phyloP scores from a whole-genome alignment of 2,329 filamentous ascomycete genomes.

The Ophiostoma ulmi region DNA sequence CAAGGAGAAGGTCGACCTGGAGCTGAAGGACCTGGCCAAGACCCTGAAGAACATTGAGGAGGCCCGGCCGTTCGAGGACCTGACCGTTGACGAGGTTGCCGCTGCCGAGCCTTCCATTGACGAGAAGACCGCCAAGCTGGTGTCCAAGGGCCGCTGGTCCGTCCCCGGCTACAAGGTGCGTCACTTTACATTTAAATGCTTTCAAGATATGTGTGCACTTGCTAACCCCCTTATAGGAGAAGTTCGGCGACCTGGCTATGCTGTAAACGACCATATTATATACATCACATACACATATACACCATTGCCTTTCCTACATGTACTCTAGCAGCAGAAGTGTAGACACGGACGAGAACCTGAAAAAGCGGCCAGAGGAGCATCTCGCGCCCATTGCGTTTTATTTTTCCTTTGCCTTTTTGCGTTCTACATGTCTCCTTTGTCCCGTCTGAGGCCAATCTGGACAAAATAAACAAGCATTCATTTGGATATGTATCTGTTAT shows the following conservation, averaged over 20 bases:
- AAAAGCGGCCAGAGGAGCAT: slow-evolving; percentile 9
- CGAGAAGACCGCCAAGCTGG: slow-evolving; percentile 89
- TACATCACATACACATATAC: slow-evolving; percentile 29
- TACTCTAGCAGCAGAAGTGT: slow-evolving; percentile 63
- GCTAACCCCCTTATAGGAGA: slow-evolving; percentile 69
- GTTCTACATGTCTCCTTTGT: slow-evolving; percentile 14
- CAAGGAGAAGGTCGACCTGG: slow-evolving; percentile 90
- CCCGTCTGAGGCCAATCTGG: slow-evolving; percentile 6
- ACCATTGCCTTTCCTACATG: slow-evolving; percentile 41
- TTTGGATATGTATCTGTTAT: neutral
- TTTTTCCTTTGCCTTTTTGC: neutral
- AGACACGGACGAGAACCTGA: slow-evolving; percentile 48
- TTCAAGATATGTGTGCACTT: slow-evolving; percentile 12
- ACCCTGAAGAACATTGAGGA: slow-evolving; percentile 97
- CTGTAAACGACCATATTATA: slow-evolving; percentile 56
- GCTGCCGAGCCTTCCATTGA: slow-evolving; percentile 94
- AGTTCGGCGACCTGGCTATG: slow-evolving; percentile 94
- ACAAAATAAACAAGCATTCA: slow-evolving; percentile 13
- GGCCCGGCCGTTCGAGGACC: slow-evolving; percentile 89
- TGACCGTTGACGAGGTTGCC: slow-evolving; percentile 96
- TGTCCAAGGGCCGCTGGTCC: slow-evolving; percentile 96
- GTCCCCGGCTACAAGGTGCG: slow-evolving; percentile 98
- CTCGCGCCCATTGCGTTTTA: slow-evolving; percentile 14
- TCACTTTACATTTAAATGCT: slow-evolving; percentile 22
- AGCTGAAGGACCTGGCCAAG: slow-evolving; percentile 89